Evolutionary conservation across 352 stramenopile genomes (phyloP).

Genomic region (Globisporangium okanoganense): DNA sequence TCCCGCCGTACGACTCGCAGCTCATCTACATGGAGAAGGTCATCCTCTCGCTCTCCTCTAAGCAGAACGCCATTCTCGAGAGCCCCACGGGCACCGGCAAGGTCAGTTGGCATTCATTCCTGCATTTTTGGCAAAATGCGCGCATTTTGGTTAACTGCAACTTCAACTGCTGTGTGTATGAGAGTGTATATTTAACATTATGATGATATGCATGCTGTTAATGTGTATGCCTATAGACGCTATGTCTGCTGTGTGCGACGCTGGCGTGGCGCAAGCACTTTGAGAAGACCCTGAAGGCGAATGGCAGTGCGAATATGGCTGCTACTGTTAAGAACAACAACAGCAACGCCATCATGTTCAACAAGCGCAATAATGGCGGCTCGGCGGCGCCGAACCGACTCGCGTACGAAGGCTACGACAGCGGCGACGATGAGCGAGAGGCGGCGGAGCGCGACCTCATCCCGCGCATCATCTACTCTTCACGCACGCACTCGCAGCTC

Average conservation of each 20-base stretch:
- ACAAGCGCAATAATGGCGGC: constrained; percentile 4
- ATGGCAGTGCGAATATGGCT: neutral
- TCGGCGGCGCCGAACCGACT: constrained; percentile 11
- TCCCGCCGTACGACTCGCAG: constrained; percentile 96
- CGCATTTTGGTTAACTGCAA: neutral
- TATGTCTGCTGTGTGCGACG: constrained; percentile 95
- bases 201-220: neutral
- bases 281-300: constrained; percentile 43
- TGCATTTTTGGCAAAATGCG: neutral
- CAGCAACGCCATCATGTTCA: constrained; percentile 11
- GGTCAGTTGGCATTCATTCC: constrained; percentile 22
- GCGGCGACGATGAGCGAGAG: constrained; percentile 18
- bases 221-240: constrained; percentile 55
- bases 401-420: constrained; percentile 52
- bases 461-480: constrained; percentile 97
- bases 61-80: constrained; percentile 97
- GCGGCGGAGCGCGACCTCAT: constrained; percentile 35
- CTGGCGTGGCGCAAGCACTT: constrained; percentile 90
- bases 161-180: neutral
- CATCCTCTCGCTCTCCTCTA: constrained; percentile 84
- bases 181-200: neutral
- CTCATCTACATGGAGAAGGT: constrained; percentile 97
- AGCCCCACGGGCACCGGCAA: constrained; percentile 98
- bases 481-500: constrained; percentile 97
- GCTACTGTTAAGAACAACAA: neutral